Base-by-base conservation (phyloP, 2,329 filamentous ascomycete species). In the Cladosporium sphaerospermum region DNA sequence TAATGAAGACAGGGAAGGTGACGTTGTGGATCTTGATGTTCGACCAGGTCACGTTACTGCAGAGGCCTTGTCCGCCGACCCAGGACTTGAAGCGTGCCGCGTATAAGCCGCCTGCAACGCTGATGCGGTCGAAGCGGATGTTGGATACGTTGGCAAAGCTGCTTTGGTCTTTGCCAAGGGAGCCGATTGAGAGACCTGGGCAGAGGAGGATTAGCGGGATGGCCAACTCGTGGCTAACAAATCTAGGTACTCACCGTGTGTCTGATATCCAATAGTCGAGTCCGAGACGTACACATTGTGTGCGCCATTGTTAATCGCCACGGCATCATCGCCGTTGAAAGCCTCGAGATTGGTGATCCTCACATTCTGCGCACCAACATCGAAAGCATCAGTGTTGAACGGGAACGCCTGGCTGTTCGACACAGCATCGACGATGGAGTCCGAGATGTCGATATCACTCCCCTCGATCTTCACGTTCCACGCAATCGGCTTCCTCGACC, bases 1-100 rank as follows among this genome's bases (percentile, higher is more conserved):
- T 75, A n/a, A 75, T 71, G 52, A 73, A 75, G 52, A 75, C 71
- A 1, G 73, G 73, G 56, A 75, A 75, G 0, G 72, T 70, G 31
- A 75, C 73, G 53, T 75, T 75, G 58, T 69, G 70, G 10, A 68
- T 57, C 5, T 69, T 60, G 49, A 75, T 72, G 55, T 75, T 72
- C 48, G 65, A 68, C 73, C 73, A 75, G 32, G 67, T 71, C 42
- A 76, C 64, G 48, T 73, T 73, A 59, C 68, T 69, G 5, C 67
- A 72, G 5, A 75, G 62, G 2, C 73, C 73, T 53, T 71, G 63
- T 0, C 73, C 72, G 5, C 72, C 71, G 13, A 63, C 57, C 71
- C 72, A 75, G 10, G 71, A 73, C 61, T 74, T 75, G 67, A 75
- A 73, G 2, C 72, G 67, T 4, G 72, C 66, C 2, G 64, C 72